Base-by-base conservation (phyloP, 2,329 filamentous ascomycete genomes). In the Cladosporium halotolerans region DNA sequence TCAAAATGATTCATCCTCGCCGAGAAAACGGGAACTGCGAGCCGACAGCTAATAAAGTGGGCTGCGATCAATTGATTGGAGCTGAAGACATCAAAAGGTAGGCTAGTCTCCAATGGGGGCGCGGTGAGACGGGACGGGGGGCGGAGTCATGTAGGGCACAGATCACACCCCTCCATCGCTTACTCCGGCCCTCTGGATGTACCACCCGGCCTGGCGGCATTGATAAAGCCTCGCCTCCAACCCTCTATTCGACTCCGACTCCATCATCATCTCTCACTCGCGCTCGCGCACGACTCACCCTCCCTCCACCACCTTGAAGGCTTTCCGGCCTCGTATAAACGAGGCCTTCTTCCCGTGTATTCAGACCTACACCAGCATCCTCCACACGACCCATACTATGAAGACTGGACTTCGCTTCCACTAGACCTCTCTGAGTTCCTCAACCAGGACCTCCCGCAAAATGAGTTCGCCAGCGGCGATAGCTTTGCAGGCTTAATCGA, bases 371-470 rank as follows among this genome's bases (percentile, higher is more conserved):
- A 47, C n/a, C 31, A 53, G 28, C 40, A 34, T 42, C 23, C 32
- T 31, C 23, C 46, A 41, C 18, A 34, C 31, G 13, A 23, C 3
- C 28, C 14, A 2, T 13, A 53, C 23, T 53, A 53, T 53, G 51
- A 36, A 53, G 42, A 53, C 51, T 53, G 51, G 51, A 31, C 43
- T 41, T 45, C 43, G 10, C 51, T 53, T 14, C 43, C 42, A 47
- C 51, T 53, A 47, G 43, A 47, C 51, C 47, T 53, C 38, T 46
- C 43, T 38, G 51, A 53, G 19, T 53, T 53, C 44, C 51, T 53
- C n/a, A 53, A 32, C 38, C 51, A 46, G 43, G 51, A 53, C 43
- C 28, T 33, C 28, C 32, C 11, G n/a, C 34, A 53, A 36, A 28
- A 53, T 53, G 51, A 23, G 28, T 34, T 41, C 16, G 28, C 28